phyloP scores from a whole-genome alignment of 768 basidiomycete genomes.

The Kwoniella bestiolae region DNA sequence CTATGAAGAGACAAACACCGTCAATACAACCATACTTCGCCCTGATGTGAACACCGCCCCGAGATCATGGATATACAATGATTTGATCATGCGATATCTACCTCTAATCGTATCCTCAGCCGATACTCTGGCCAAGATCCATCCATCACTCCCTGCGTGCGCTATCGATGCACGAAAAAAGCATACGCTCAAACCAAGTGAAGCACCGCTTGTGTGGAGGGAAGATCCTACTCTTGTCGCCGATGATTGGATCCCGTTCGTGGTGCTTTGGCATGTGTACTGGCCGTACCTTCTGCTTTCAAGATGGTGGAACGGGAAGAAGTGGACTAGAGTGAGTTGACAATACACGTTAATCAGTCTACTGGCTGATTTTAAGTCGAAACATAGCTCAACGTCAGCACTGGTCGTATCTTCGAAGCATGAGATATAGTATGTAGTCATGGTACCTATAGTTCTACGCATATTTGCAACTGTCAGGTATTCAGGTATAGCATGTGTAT shows the following conservation, averaged over 20 bases:
- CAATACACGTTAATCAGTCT: too few relatives aligned
- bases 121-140: constrained; percentile 29
- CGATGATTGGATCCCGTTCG: constrained; percentile 56
- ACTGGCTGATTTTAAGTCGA: too few relatives aligned
- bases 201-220: constrained; percentile 32
- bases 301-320: constrained; percentile 50
- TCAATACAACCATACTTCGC: constrained; percentile 19
- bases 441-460: too few relatives aligned
- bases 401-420: constrained; percentile 47
- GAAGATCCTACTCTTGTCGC: constrained; percentile 53
- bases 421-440: too few relatives aligned
- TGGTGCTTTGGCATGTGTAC: constrained; percentile 53
- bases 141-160: constrained; percentile 49
- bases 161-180: constrained; percentile 11
- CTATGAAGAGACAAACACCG: constrained; percentile 21
- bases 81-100: constrained; percentile 49
- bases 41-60: constrained; percentile 33
- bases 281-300: constrained; percentile 46
- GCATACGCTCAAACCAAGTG: constrained; percentile 24
- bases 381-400: constrained; percentile 45
- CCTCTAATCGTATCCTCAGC: constrained; percentile 39
- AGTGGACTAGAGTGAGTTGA: constrained; percentile 55
- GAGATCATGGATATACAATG: constrained; percentile 52
- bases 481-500: too few relatives aligned
- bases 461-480: too few relatives aligned